Evolutionary conservation across 208 protist species (phyloP), one percentile per base, ranked within the genome.

Genomic region (Leishmania gerbilli): DNA sequence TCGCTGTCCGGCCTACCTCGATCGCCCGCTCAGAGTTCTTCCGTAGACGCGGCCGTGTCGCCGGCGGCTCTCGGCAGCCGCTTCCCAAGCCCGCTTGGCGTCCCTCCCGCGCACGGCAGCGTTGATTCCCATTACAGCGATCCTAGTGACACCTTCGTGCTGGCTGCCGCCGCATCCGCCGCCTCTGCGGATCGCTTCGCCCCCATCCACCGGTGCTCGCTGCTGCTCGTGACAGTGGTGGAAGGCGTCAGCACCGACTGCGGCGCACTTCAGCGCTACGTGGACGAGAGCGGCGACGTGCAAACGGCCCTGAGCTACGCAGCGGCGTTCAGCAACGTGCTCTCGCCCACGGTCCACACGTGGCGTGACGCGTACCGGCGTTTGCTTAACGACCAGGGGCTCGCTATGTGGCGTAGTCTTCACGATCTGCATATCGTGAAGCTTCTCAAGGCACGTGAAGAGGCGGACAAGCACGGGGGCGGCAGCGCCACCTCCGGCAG

Each of bases 211-310:
- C 64, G 76, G 64, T 85, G 82, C 77, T 95, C 91, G 27, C 84
- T 97, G 4, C 80, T 97, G 55, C 67, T 97, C 31, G 82, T 91
- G 17, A 90, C 91, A 0, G 89, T 84, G 9, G 91, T 95, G 71
- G 91, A 95, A 69, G 88, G 84, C 0, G 76, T 85, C 31, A 81
- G 84, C 75, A 49, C 64, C 42, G 79, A 89, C 76, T 83, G 45
- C 55, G 79, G 51, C 37, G 84, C 90, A 3, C 82, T 97, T 71
- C 94, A 97, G 82, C 88, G 89, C 27, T 97, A 97, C 86, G 86
- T 96, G 51, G 94, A 97, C 85, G 89, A 89, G 86, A 94, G 84
- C 37, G 84, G 84, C 40, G 94, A 97, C 51, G 81, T 95, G 69
- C 94, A 97, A 80, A 92, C 87, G 3, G 77, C 90, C 51, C 60